A percentile compares a stretch with the other conserved stretches of the same genome.
phyloP scores from a whole-genome alignment of 352 stramenopile species.

The Pythium volutum region DNA sequence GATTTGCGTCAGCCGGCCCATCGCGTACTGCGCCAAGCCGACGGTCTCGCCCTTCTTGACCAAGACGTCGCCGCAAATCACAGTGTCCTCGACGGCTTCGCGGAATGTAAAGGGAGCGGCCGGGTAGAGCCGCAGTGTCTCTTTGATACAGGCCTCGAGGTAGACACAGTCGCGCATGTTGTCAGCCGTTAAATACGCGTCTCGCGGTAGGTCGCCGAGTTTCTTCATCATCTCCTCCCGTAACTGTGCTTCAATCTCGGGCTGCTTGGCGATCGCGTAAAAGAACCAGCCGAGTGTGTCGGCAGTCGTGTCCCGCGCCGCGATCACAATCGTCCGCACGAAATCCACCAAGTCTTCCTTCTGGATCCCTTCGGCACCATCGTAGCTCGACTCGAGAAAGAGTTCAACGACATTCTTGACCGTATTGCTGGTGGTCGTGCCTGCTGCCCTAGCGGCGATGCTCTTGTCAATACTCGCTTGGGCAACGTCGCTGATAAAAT shows the following conservation, averaged over 20 bases:
- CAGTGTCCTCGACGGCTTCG: conserved; percentile 49
- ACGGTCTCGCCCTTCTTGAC: conserved; percentile 26
- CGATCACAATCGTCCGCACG: conserved; percentile 62
- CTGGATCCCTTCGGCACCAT: conserved; percentile 27
- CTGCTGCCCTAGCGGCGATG: neutral
- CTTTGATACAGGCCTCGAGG: conserved; percentile 56
- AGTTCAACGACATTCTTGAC: conserved; percentile 23
- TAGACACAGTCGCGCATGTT: conserved; percentile 19
- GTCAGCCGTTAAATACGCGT: conserved; percentile 11
- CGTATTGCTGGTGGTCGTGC: conserved; percentile 2
- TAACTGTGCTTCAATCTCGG: conserved; percentile 35
- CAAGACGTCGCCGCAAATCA: conserved; percentile 31
- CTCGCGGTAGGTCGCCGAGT: neutral
- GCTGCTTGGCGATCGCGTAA: conserved; percentile 61
- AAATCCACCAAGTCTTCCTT: conserved; percentile 65
- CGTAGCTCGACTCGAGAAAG: conserved; percentile 9
- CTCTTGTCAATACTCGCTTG: conserved; percentile 27
- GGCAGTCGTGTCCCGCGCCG: conserved; percentile 75
- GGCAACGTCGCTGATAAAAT: conserved; percentile 44
- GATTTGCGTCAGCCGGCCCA: conserved; percentile 26
- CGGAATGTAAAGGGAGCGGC: conserved; percentile 52
- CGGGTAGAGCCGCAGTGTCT: conserved; percentile 64
- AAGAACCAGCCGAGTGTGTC: conserved; percentile 70
- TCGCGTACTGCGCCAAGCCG: conserved; percentile 29
- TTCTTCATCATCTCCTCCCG: conserved; percentile 39